phyloP scores from a whole-genome alignment of 176 grass and related monocot species.

The Oryza glaberrima region DNA sequence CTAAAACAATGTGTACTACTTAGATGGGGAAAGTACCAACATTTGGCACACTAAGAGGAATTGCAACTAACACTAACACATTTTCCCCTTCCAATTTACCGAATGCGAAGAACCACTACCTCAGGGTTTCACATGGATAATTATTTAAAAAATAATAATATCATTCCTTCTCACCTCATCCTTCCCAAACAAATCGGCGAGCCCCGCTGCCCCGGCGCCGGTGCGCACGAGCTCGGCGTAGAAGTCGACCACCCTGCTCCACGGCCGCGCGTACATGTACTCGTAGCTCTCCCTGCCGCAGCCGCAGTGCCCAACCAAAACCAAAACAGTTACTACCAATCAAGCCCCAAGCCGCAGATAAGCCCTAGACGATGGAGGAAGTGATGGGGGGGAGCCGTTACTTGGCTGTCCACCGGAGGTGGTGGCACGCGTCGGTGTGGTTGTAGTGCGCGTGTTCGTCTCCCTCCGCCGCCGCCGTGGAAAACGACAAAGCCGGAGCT shows the following conservation, averaged over 20 bases:
- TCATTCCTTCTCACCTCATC: slow-evolving; percentile 41
- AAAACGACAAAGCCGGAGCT: slow-evolving; percentile 35
- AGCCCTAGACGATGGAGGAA: slow-evolving; percentile 24
- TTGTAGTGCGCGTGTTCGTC: slow-evolving; percentile 69
- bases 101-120: slow-evolving; percentile 3
- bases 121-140: not conserved
- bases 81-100: not conserved
- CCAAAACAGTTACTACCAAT: not conserved
- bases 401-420: slow-evolving; percentile 77
- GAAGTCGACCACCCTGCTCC: slow-evolving; percentile 77
- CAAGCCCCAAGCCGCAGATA: slow-evolving; percentile 12
- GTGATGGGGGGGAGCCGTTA: slow-evolving; percentile 11
- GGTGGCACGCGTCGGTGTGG: slow-evolving; percentile 72
- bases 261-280: slow-evolving; percentile 73
- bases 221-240: slow-evolving; percentile 63
- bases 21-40: not conserved
- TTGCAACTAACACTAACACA: not conserved
- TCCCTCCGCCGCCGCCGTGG: slow-evolving; percentile 49
- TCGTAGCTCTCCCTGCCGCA: slow-evolving; percentile 73
- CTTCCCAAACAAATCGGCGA: slow-evolving; percentile 56
- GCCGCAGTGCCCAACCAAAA: too few species aligned
- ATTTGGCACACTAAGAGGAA: not conserved
- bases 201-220: slow-evolving; percentile 49
- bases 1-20: not conserved
- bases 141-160: not conserved